Base-by-base conservation (phyloP, 2,329 filamentous ascomycete genomes). In the Aureobasidium sp. region DNA sequence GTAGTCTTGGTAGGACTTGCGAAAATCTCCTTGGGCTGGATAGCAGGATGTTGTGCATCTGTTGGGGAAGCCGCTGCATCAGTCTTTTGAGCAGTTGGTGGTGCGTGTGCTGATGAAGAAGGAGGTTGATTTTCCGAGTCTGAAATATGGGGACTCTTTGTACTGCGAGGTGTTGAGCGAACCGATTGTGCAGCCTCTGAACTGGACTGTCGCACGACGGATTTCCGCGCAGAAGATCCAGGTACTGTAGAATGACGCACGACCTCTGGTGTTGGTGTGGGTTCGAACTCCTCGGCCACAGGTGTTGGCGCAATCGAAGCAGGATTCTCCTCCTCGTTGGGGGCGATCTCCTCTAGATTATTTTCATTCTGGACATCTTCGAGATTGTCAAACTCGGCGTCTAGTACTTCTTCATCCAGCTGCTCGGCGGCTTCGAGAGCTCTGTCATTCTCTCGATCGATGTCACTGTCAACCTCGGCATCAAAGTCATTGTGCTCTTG, bases 71-170 rank as follows among this genome's bases (percentile, higher is more conserved):
- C 57, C 40, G 53, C 47, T 61, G 56, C 38, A 54, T 63, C 56
- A 11, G 29, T 32, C 44, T 40, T 45, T 22, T 41, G 44, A 6
- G 53, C 40, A 11, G 48, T 49, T 4, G 52, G 35, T 25, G 57
- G 55, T 6, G 52, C 40, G 17, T 53, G 55, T 10, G 42, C 12
- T 39, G 50, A 56, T 4, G 83, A 82, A 1, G 85, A 86, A 0
- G 87, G 87, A 1, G 86, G 86, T 42, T 80, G 82, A 60, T 91
- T 91, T 66, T 93, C 88, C 0, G 85, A 85, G 64, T 93, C 85
- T 0, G 87, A 90, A 1, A 86, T 85, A 60, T 88, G 86, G 14
- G 34, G 17, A 14, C 45, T 49, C 32, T 32, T 48, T 17, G 39
- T 39, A 48, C 57, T 58, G 10, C 52, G 84, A 1, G 86, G 86